phyloP scores from a whole-genome alignment of 2,329 filamentous ascomycete genomes.

The Cercospora sojina region DNA sequence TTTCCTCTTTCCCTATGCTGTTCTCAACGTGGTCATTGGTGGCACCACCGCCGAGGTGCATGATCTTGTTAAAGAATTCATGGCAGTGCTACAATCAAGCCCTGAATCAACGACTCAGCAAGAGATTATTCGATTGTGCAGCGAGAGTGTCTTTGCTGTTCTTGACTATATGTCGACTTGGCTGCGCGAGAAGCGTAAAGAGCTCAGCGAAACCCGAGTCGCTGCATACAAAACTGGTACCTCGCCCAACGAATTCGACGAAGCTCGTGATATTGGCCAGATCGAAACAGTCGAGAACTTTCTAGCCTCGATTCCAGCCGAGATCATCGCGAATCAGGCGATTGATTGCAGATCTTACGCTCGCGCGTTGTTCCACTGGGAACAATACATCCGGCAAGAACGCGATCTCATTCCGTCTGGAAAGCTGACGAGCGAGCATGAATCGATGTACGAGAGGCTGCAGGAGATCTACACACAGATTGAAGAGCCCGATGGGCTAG shows the following conservation, averaged over 20 bases:
- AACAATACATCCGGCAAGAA: slow-evolving; percentile 74
- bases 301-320: slow-evolving; percentile 66
- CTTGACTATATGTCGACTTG: slow-evolving; percentile 90
- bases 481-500: slow-evolving; percentile 93
- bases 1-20: slow-evolving; percentile 84
- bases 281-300: slow-evolving; percentile 70
- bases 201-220: slow-evolving; percentile 41
- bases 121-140: slow-evolving; percentile 79
- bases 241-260: slow-evolving; percentile 50
- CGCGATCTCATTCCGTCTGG: slow-evolving; percentile 45
- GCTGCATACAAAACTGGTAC: slow-evolving; percentile 47
- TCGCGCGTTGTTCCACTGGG: slow-evolving; percentile 88
- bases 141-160: slow-evolving; percentile 87
- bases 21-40: slow-evolving; percentile 77
- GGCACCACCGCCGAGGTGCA: slow-evolving; percentile 63
- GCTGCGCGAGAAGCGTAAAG: slow-evolving; percentile 73
- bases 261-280: slow-evolving; percentile 53
- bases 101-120: slow-evolving; percentile 57
- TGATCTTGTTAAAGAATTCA: slow-evolving; percentile 70
- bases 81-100: slow-evolving; percentile 67
- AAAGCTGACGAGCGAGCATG: slow-evolving; percentile 40
- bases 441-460: slow-evolving; percentile 60
- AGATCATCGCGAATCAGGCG: slow-evolving; percentile 75
- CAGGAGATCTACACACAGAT: slow-evolving; percentile 97
- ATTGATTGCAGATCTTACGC: slow-evolving; percentile 94